Base-by-base conservation (phyloP, 2,329 filamentous ascomycete species). In the Aspergillus amoenus region DNA sequence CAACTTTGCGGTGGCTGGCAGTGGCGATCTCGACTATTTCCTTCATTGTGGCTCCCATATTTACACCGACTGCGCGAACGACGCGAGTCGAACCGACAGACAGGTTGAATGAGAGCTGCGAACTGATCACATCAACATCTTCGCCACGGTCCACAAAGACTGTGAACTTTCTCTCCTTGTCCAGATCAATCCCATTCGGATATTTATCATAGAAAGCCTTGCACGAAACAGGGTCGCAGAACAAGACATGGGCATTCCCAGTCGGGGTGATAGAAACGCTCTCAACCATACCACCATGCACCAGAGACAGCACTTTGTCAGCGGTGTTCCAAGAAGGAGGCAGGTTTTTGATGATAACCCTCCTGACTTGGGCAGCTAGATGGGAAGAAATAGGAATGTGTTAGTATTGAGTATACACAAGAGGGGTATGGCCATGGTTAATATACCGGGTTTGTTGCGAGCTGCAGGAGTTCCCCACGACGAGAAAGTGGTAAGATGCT, bases 31-130 rank as follows among this genome's bases (percentile, higher is more conserved):
- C 70, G 56, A 68, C 57, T 39, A 81, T 66, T 12, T 68, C 64
- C 5, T 45, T 56, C 58, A 78, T 74, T 12, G 63, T 68, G 65
- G 74, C 72, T 17, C 77, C 71, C 40, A 76, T 68, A 15, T 77
- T 72, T 5, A 74, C 74, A 8, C 75, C 75, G 6, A 75, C 65
- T 18, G 74, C 77, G 46, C 76, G 76, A 13, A 83, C 71, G 48
- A 78, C 79, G 32, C 80, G 77, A 22, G 79, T 78, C 4, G 73
- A 71, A 1, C 76, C 76, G 2, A 70, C 66, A 1, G 75, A 72
- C 9, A 76, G 71, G 50, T 73, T 74, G 39, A 73, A 73, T 5
- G 68, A 67, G 17, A 82, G 67, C 30, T 76, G 67, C 9, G 76
- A 76, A 55, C 76, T 76, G 57, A 76, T 64, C 5, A 73, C 63